These are phyloP conservation scores for Trametes punicea DNA, from an alignment of 768 basidiomycete genomes.

Conservation along the genomic window DNA sequence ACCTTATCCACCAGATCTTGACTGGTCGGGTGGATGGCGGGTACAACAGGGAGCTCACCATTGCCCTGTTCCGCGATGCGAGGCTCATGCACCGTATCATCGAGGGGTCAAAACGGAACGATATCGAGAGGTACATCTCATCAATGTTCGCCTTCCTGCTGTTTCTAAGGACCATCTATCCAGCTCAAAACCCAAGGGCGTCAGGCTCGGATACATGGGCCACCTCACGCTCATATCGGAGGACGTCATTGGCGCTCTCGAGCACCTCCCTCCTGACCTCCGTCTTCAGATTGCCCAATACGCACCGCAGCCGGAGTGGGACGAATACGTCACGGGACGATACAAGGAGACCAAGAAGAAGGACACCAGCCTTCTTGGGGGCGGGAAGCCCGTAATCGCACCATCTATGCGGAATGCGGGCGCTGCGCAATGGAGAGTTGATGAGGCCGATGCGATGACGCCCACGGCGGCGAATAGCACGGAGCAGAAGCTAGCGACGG, in stretches of 20 bases:
- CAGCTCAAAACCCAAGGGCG: slow-evolving; percentile 70
- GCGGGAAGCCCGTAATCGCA: slow-evolving; percentile 69
- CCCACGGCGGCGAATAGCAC: slow-evolving; percentile 18
- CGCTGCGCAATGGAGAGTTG: slow-evolving; percentile 67
- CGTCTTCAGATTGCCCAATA: slow-evolving; percentile 58
- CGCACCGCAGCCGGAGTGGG: slow-evolving; percentile 82
- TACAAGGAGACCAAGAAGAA: slow-evolving; percentile 84
- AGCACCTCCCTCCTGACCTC: slow-evolving; percentile 82
- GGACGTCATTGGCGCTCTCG: slow-evolving; percentile 86
- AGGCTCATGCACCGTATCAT: slow-evolving; percentile 81
- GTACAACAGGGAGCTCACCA: slow-evolving; percentile 77
- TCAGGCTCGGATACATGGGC: slow-evolving; percentile 93
- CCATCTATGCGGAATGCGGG: slow-evolving; percentile 57
- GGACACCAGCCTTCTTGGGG: slow-evolving; percentile 78
- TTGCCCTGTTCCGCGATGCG: slow-evolving; percentile 85
- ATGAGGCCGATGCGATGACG: slow-evolving; percentile 42
- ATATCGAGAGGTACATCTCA: slow-evolving; percentile 59
- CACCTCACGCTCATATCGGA: slow-evolving; percentile 94
- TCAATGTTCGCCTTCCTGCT: neutral
- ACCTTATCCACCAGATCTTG: slow-evolving; percentile 91
- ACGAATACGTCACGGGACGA: slow-evolving; percentile 80
- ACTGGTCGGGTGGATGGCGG: slow-evolving; percentile 84
- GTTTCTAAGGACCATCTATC: slow-evolving; percentile 1
- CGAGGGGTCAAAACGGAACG: slow-evolving; percentile 79
- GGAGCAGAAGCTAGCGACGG: slow-evolving; percentile 23